phyloP scores from a whole-genome alignment of 176 grass and related monocot genomes.

The Carex scoparia region DNA sequence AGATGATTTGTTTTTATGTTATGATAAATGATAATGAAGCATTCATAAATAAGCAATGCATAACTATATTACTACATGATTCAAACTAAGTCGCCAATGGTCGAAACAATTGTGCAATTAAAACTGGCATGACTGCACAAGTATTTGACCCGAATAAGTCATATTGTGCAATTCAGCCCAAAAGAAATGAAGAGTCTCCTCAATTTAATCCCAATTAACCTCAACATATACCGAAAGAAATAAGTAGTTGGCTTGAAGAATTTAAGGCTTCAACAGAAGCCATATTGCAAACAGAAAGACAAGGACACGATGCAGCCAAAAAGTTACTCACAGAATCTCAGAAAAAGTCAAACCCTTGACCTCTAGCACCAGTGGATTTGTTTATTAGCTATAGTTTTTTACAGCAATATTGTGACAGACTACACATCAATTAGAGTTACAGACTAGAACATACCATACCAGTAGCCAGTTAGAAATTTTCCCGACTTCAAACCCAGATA shows the following conservation, averaged over 20 bases:
- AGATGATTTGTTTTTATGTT: neutral
- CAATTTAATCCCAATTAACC: neutral
- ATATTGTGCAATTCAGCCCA: neutral
- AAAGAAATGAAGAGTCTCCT: neutral
- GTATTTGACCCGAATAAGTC: neutral
- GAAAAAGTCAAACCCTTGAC: conserved; percentile 24
- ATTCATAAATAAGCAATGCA: neutral
- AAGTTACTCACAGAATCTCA: conserved; percentile 22
- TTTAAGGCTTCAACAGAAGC: conserved; percentile 42
- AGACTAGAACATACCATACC: neutral
- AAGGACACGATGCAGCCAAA: conserved; percentile 23
- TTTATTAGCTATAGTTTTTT: neutral
- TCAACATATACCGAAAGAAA: neutral
- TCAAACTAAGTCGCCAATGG: too few species aligned
- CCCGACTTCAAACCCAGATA: neutral
- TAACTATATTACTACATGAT: neutral
- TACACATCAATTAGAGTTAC: neutral
- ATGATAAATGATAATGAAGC: neutral
- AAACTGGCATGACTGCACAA: neutral
- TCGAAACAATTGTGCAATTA: too few species aligned
- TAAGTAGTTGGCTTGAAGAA: conserved; percentile 54
- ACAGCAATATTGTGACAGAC: neutral
- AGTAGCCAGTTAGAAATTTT: neutral
- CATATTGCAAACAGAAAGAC: conserved; percentile 51
- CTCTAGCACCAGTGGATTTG: conserved; percentile 18